Evolutionary conservation across 2,329 filamentous ascomycete species (phyloP).

Genomic region (Aspergillus nomiae): DNA sequence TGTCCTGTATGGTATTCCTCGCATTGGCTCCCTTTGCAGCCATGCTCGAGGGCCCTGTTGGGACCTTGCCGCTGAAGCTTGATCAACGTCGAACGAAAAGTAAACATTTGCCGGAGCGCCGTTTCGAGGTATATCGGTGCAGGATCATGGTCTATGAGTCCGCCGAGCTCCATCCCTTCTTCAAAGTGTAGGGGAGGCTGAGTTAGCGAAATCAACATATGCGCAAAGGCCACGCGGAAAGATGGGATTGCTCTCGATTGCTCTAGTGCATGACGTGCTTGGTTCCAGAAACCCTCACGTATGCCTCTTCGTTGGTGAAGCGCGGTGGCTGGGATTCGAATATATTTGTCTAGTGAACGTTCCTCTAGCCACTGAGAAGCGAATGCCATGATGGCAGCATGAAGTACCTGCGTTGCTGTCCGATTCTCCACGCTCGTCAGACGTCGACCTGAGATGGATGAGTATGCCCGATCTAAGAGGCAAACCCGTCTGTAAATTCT

Average conservation of each 20-base stretch:
- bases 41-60: background rate
- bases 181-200: background rate
- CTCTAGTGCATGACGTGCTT: background rate
- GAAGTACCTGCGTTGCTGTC: background rate
- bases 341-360: background rate
- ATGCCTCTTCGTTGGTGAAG: background rate
- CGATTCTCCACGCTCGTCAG: background rate
- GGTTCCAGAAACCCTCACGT: background rate
- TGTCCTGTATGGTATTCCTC: background rate
- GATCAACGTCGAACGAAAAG: background rate
- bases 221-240: background rate
- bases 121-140: background rate
- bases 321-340: background rate
- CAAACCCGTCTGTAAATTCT: background rate
- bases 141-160: background rate
- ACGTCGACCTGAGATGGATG: background rate
- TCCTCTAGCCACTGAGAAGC: background rate
- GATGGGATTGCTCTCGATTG: background rate
- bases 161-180: background rate
- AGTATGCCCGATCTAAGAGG: background rate
- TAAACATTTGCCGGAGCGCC: background rate
- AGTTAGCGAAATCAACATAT: background rate
- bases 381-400: background rate
- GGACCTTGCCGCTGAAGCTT: background rate
- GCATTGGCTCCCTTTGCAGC: background rate